phyloP scores from a whole-genome alignment of 2,329 filamentous ascomycete species.

The Penicillium sp. region DNA sequence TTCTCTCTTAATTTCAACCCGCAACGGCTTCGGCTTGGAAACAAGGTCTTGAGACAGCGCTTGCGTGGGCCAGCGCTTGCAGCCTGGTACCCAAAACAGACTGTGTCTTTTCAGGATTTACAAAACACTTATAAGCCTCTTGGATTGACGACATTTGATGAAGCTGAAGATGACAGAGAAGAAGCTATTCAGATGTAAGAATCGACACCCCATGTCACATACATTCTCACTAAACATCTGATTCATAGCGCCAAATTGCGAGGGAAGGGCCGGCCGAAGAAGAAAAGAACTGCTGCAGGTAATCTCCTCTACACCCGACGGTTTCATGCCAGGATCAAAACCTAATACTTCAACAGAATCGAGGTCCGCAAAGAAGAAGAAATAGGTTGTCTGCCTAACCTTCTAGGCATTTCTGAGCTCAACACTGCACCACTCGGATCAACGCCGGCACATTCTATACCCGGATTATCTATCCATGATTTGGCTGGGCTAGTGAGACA shows the following conservation, averaged over 20 bases:
- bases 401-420: background rate
- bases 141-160: slow-evolving; percentile 60
- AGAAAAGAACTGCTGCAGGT: slow-evolving; percentile 59
- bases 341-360: slow-evolving; percentile 15
- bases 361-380: slow-evolving; percentile 23
- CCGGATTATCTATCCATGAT: background rate
- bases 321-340: background rate
- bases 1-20: slow-evolving; percentile 91
- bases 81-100: slow-evolving; percentile 76
- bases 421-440: background rate
- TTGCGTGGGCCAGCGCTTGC: slow-evolving; percentile 73
- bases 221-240: slow-evolving; percentile 13
- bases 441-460: background rate
- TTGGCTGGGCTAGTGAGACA: background rate
- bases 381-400: slow-evolving; percentile 5
- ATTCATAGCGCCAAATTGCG: slow-evolving; percentile 57
- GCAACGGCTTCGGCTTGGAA: slow-evolving; percentile 68
- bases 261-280: slow-evolving; percentile 83
- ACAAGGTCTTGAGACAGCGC: slow-evolving; percentile 82
- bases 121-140: slow-evolving; percentile 58
- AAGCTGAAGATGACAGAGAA: slow-evolving; percentile 70
- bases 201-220: background rate
- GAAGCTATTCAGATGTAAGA: slow-evolving; percentile 53
- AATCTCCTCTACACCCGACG: slow-evolving; percentile 3
- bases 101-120: slow-evolving; percentile 64